Conservation (phyloP, 441 rosid species). For the Euphorbia celastroides region DNA sequence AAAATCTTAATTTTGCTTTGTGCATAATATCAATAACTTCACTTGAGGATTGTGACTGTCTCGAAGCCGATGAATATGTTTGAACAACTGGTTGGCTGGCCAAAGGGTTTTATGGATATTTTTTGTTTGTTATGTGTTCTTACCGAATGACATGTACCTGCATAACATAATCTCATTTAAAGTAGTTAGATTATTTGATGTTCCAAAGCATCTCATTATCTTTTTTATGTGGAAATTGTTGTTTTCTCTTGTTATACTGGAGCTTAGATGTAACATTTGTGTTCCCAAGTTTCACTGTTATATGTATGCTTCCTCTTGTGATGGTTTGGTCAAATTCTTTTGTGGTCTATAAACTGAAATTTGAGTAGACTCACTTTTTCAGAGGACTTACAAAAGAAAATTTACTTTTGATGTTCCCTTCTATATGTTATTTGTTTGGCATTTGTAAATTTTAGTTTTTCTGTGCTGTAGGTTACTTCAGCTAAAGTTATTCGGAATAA, state of each 20-base stretch:
- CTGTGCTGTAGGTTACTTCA: slow-evolving; percentile 38
- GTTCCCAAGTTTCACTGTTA: background rate
- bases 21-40: background rate
- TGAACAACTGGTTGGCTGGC: background rate
- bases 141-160: background rate
- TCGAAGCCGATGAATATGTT: background rate
- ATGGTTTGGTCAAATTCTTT: background rate
- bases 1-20: background rate
- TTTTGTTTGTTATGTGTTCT: background rate
- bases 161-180: background rate
- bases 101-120: no score
- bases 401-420: background rate
- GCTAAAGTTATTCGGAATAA: slow-evolving; percentile 84
- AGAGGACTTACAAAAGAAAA: background rate
- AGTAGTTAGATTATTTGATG: background rate
- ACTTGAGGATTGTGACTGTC: background rate
- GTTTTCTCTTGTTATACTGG: background rate
- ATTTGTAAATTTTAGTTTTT: slow-evolving; percentile 1
- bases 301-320: background rate
- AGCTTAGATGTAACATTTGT: background rate
- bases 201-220: background rate
- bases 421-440: background rate
- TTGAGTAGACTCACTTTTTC: no score
- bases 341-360: background rate
- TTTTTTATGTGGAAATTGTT: background rate